Base-by-base conservation (phyloP, 2,329 filamentous ascomycete genomes). In the Trichoderma hamatum region DNA sequence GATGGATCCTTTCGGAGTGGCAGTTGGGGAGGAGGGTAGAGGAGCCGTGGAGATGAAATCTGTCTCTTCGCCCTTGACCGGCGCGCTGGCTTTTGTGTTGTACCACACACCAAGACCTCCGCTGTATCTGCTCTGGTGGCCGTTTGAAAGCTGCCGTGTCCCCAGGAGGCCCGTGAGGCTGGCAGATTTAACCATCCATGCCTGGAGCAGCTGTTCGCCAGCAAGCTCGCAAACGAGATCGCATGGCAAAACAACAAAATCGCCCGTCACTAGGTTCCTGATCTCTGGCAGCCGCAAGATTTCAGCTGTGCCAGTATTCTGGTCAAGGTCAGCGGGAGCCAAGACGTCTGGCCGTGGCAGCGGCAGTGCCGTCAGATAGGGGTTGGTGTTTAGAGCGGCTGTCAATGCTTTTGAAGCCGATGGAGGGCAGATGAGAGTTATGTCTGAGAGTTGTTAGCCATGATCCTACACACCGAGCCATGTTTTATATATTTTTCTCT, bases 31-130 rank as follows among this genome's bases (percentile, higher is more conserved):
- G 5, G 83, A 76, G 3, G 89, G 82, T 6, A 96, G 82, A 3
- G 92, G 89, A 0, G 91, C 86, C 0, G 92, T 93, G 10, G 91
- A 92, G 74, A 97, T 87, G 77, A 97, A 97, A 76, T 98, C 95
- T 2, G 93, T 96, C 78, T 97, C 94, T 78, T 97, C 93, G 56
- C 91, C 91, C 81, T 97, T 98, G 71, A 95, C 86, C 43, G 89
- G 88, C 6, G 88, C 89, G 71, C 91, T 90, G 2, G 82, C 80
- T 77, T 93, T 93, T 1, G 94, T 97, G 75, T 95, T 89, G 79
- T 97, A 98, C 89, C 92, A 98, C 1, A 99, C 92, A 6, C 92
- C 91, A 46, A 98, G 83, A 1, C 93, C 96, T 52, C 94, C 94
- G 79, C 91, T 91, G 71, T 88, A 85, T 30, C 76, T 75, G 63